Percentiles rank a stretch among this genome's conserved stretches.
These are phyloP conservation scores for Aspergillus nanangensis DNA, from an alignment of 495 filamentous ascomycete species.

Conservation along the genomic window DNA sequence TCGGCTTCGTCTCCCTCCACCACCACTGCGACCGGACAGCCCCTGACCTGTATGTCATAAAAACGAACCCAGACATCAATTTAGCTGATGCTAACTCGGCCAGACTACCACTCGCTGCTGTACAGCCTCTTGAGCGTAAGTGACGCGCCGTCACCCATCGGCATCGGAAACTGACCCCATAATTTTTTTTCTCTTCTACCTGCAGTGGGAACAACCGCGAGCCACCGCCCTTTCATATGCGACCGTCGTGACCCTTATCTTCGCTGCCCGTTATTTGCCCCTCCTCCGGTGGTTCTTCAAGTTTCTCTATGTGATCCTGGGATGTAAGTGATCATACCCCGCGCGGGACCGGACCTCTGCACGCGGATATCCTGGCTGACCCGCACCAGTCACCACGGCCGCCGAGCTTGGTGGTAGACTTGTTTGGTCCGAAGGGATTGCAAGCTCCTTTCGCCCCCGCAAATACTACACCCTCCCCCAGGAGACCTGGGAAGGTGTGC, in stretches of 20 bases:
- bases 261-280: conserved; percentile 85
- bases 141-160: conserved; percentile 3
- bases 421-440: conserved; percentile 70
- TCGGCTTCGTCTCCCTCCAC: conserved; percentile 62
- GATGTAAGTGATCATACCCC: conserved; percentile 44
- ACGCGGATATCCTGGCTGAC: neutral
- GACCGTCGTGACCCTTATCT: conserved; percentile 71
- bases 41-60: conserved; percentile 64
- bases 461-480: conserved; percentile 89
- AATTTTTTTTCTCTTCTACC: too few species aligned
- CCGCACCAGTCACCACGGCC: conserved; percentile 59
- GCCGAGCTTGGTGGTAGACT: conserved; percentile 73
- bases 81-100: conserved; percentile 12
- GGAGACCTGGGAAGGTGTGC: conserved; percentile 71
- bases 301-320: conserved; percentile 65
- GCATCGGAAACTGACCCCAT: neutral
- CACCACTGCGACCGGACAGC: conserved; percentile 76
- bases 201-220: conserved; percentile 68
- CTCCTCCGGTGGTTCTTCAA: conserved; percentile 86
- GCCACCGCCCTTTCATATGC: conserved; percentile 84
- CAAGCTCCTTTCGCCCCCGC: conserved; percentile 81
- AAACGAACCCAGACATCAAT: conserved; percentile 1
- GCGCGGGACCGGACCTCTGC: neutral
- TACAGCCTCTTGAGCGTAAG: conserved; percentile 76
- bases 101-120: conserved; percentile 93